Base-by-base conservation (phyloP, 75 land plant genomes). In the Isoetes taiwanensis region DNA sequence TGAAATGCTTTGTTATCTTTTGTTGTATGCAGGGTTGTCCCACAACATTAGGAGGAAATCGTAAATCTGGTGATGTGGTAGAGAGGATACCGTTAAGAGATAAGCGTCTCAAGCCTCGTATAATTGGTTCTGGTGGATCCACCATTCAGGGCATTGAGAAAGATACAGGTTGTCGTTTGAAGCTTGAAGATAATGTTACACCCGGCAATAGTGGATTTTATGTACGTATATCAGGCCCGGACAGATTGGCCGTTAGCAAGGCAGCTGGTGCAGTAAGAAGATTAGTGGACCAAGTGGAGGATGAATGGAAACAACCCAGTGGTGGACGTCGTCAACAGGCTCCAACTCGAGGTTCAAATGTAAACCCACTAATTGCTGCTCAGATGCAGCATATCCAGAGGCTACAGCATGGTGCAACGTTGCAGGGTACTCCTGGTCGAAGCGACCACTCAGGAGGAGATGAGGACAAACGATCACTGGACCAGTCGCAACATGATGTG, bases 241-340 rank as follows among this genome's bases (percentile, higher is more conserved):
- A 88, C 61, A 75, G 83, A 58, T 52, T 72, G 53, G 64, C 78
- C 11, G 74, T 94, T 67, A 32, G 63, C 35, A 94, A 88, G 70
- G 99, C 96, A 43, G 74, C 85, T 16, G 76, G 82, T 74, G 85
- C 80, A 52, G 99, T 94, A 50, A 83, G 72, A 61, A 84, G 82
- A 63, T 56, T 91, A 6, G 77, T 84, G 34, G 80, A 84, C 37
- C 81, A 84, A 34, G 79, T 70, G n/a, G 80, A 74, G 21, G 73
- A 67, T 21, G 78, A 67, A 54, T 80, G 76, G 58, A 79, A 72
- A 54, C 68, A 57, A 11, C 78, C 56, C 29, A 34, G 35, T 35
- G 66, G 37, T 52, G 65, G 65, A 27, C 57, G 62, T 10, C 28
- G 28, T n/a, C 27, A 12, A 28, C 33, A 39, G 28, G 34, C 57